Evolutionary conservation across 495 filamentous ascomycete genomes (phyloP), one percentile per base, ranked within the genome.

Genomic region (Sphaerosporella brunnea): DNA sequence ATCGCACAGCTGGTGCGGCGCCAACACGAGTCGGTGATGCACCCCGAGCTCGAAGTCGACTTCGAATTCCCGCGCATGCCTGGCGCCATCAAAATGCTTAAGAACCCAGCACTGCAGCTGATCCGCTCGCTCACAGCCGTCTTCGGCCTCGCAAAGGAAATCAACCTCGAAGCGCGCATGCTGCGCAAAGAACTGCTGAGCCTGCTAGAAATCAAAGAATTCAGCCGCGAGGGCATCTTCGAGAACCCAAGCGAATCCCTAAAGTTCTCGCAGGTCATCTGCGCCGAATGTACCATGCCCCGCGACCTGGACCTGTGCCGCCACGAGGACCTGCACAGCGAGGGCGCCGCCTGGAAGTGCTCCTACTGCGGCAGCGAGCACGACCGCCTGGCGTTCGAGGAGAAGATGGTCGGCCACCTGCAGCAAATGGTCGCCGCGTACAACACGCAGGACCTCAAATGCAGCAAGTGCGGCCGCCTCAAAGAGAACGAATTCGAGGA

Each of bases 401-500:
- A 96, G 67, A 63, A 73, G 50, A 66, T 96, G 52, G 75, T 97
- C 45, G 75, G 72, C 0, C 73, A 81, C 34, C 75, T 93, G 30
- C 77, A 93, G 53, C 74, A 71, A 36, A 60, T 80, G 52, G 69
- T 86, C 7, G 74, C 79, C 24, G 75, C 78, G 58, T 96, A 93
- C 84, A 73, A 74, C 48, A 80, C 77, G 19, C 90, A 96, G 69
- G 90, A 97, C 63, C 65, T 96, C 37, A 85, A 84, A 61, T 97
- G 90, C 52, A 68, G 59, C 24, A 75, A 77, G 57, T 85, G 80
- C 60, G 65, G 66, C 4, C 65, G 67, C 38, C 53, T 83, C 26
- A 70, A 85, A 63, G 70, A 80, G 34, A 95, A 90, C 66, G 90
- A 93, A 55, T 92, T 96, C 60, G 80, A 86, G 78, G 90, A 96